These are phyloP conservation scores for Quercus phellos DNA, from an alignment of 331 rosid genomes.

Conservation along the genomic window DNA sequence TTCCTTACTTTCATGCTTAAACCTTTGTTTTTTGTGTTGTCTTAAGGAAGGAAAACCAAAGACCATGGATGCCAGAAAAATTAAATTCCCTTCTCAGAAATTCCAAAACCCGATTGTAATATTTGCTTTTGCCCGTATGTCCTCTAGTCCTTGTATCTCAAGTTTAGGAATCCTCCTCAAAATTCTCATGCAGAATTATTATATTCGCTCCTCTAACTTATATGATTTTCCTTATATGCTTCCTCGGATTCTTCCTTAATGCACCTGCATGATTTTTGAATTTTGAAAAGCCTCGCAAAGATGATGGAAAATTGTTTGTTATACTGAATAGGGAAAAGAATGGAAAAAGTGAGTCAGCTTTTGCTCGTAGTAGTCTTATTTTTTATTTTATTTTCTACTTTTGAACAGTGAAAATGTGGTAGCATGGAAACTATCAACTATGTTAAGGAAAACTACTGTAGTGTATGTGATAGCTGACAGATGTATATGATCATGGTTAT, in stretches of 20 bases:
- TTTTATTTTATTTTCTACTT: too few relatives aligned
- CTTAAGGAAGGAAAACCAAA: constrained; percentile 19
- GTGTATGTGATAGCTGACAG: too few relatives aligned
- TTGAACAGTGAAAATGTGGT: neutral
- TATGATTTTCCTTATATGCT: constrained; percentile 43
- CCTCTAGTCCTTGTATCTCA: constrained; percentile 48
- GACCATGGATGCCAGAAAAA: constrained; percentile 27
- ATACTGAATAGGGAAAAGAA: neutral
- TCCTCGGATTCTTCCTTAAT: constrained; percentile 43
- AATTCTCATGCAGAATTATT: constrained; percentile 34
- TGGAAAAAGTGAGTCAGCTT: constrained; percentile 1
- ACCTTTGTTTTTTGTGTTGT: constrained; percentile 34
- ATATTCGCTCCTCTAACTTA: constrained; percentile 35
- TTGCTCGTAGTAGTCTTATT: neutral
- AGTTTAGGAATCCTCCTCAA: constrained; percentile 61
- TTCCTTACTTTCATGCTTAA: constrained; percentile 48
- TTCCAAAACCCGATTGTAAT: constrained; percentile 39
- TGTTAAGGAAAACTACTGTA: neutral
- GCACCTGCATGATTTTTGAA: constrained; percentile 6
- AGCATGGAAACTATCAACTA: neutral
- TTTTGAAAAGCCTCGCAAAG: constrained; percentile 16
- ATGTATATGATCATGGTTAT: too few relatives aligned
- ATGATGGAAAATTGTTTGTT: neutral
- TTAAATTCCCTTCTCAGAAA: constrained; percentile 37
- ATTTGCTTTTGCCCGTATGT: constrained; percentile 44